phyloP scores from a whole-genome alignment of 1,139 yeast genomes.

The Kodamaea sp. region DNA sequence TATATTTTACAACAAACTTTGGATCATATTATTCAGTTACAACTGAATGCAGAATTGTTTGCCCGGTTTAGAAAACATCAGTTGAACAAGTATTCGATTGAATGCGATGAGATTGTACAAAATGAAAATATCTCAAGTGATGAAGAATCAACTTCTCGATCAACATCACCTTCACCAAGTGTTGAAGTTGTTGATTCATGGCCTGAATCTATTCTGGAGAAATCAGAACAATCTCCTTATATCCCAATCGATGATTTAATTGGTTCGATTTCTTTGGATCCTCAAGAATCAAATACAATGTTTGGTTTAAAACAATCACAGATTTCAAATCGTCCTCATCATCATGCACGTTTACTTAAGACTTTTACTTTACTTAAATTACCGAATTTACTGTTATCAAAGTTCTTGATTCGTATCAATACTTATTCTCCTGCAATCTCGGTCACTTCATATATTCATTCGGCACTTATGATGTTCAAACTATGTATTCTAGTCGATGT shows the following conservation, averaged over 20 bases:
- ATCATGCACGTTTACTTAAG: constrained; percentile 26
- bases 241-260: constrained; percentile 28
- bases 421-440: constrained; percentile 44
- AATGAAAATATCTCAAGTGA: too few species aligned
- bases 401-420: constrained; percentile 37
- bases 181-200: too few species aligned
- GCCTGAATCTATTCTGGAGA: constrained; percentile 10
- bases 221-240: constrained; percentile 10
- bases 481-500: constrained; percentile 32
- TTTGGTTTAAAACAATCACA: constrained; percentile 15
- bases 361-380: constrained; percentile 34
- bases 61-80: constrained; percentile 25
- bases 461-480: constrained; percentile 39
- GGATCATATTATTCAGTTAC: constrained; percentile 33
- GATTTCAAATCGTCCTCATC: constrained; percentile 4
- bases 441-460: constrained; percentile 39
- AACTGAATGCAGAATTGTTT: constrained; percentile 23
- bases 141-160: too few species aligned
- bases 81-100: constrained; percentile 24
- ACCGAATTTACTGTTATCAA: constrained; percentile 35
- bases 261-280: constrained; percentile 14
- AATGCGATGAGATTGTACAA: too few species aligned
- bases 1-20: constrained; percentile 29
- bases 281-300: constrained; percentile 5
- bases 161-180: too few species aligned